phyloP scores from a whole-genome alignment of 2,329 filamentous ascomycete genomes.

The Aspergillus amoenus region DNA sequence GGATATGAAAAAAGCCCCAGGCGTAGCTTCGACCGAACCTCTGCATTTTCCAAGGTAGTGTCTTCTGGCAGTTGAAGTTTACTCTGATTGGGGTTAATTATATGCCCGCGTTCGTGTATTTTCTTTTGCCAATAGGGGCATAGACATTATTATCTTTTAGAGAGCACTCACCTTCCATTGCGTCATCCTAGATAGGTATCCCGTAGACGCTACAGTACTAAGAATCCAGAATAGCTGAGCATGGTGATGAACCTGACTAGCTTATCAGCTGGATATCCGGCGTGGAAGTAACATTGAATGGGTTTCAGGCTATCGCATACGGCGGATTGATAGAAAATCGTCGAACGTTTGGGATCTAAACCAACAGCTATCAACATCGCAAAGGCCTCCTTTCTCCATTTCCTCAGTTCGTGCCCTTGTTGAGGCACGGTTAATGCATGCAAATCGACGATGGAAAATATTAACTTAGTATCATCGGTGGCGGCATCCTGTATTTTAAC shows the following conservation, averaged over 20 bases:
- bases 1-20: conserved; percentile 94
- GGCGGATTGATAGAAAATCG: conserved; percentile 78
- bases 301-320: conserved; percentile 46
- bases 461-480: conserved; percentile 57
- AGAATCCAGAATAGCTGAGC: conserved; percentile 96
- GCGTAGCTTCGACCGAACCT: conserved; percentile 65
- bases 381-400: conserved; percentile 70
- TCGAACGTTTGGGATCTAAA: conserved; percentile 71
- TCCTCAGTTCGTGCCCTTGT: conserved; percentile 59
- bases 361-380: conserved; percentile 82
- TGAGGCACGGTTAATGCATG: conserved; percentile 87
- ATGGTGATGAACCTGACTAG: conserved; percentile 67
- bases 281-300: not conserved
- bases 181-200: conserved; percentile 96
- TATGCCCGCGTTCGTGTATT: not conserved
- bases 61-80: conserved; percentile 68
- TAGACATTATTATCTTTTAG: not conserved
- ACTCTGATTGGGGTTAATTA: conserved; percentile 51
- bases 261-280: not conserved
- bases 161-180: conserved; percentile 80
- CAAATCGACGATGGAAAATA: conserved; percentile 89
- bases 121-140: not conserved
- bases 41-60: conserved; percentile 57
- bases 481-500: conserved; percentile 71
- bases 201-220: conserved; percentile 85